phyloP scores from a whole-genome alignment of 148 eudicot species.

The Rheum nobile region DNA sequence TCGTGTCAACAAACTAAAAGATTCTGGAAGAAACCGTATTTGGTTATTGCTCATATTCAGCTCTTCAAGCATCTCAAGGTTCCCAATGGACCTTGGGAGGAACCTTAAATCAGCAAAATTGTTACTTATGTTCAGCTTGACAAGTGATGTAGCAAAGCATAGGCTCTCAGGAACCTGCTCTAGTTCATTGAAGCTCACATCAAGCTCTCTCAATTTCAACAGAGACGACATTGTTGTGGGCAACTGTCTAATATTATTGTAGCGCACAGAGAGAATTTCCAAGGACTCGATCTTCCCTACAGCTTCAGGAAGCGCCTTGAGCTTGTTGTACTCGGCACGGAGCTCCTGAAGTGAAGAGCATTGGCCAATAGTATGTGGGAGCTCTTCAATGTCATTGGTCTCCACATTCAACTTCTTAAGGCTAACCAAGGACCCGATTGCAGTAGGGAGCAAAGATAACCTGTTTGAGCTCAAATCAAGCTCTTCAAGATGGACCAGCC shows the following conservation, averaged over 20 bases:
- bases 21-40: conserved; percentile 65
- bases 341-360: conserved; percentile 72
- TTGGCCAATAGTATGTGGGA: conserved; percentile 64
- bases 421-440: conserved; percentile 49
- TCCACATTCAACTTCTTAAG: conserved; percentile 46
- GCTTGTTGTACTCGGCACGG: conserved; percentile 52
- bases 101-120: conserved; percentile 68
- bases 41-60: conserved; percentile 72
- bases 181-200: conserved; percentile 80
- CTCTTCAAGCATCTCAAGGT: conserved; percentile 70
- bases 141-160: conserved; percentile 69
- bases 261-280: conserved; percentile 56
- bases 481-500: conserved; percentile 54
- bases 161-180: conserved; percentile 69
- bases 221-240: conserved; percentile 68
- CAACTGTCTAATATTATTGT: conserved; percentile 55
- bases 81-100: conserved; percentile 79
- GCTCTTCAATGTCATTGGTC: conserved; percentile 61
- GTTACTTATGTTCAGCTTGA: conserved; percentile 62
- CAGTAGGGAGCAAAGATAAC: conserved; percentile 41
- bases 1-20: conserved; percentile 44
- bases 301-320: conserved; percentile 85
- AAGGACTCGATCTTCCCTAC: conserved; percentile 55
- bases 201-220: conserved; percentile 50
- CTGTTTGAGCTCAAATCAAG: conserved; percentile 67